These are phyloP conservation scores for Calvatia gigantea DNA, from an alignment of 768 basidiomycete species.

Conservation along the genomic window DNA sequence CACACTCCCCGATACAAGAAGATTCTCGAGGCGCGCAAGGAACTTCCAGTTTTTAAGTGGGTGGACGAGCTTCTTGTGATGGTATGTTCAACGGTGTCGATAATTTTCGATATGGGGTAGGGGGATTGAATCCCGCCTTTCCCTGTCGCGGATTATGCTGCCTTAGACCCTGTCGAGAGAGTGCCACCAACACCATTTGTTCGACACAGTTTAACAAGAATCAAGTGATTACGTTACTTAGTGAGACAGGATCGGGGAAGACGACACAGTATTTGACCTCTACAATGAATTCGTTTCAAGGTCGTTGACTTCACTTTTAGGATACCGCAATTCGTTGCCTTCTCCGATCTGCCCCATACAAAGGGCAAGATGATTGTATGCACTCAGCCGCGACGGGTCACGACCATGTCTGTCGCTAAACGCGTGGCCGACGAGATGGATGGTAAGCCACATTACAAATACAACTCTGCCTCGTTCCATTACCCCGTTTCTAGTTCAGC, in stretches of 20 bases:
- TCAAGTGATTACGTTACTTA: constrained; percentile 88
- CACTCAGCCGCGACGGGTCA: constrained; percentile 94
- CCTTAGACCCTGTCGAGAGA: constrained; percentile 11
- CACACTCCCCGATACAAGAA: constrained; percentile 79
- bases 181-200: constrained; percentile 20
- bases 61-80: constrained; percentile 92
- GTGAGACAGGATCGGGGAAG: constrained; percentile 95
- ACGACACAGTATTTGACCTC: constrained; percentile 79
- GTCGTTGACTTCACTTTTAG: constrained; percentile 34
- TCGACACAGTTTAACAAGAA: constrained; percentile 60
- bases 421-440: constrained; percentile 99
- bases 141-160: constrained; percentile 22
- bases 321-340: constrained; percentile 96
- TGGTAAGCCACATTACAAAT: constrained; percentile 46
- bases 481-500: constrained; percentile 54
- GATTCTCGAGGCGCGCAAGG: constrained; percentile 81
- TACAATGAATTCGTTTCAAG: constrained; percentile 1
- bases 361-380: constrained; percentile 92
- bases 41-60: constrained; percentile 86
- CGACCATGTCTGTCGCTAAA: constrained; percentile 97
- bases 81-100: constrained; percentile 49
- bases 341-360: constrained; percentile 87
- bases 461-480: too few species aligned
- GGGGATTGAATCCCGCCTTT: constrained; percentile 42
- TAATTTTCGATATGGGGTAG: constrained; percentile 29